Conservation (phyloP, 2,329 filamentous ascomycete genomes). For the Macrophomina tecta region DNA sequence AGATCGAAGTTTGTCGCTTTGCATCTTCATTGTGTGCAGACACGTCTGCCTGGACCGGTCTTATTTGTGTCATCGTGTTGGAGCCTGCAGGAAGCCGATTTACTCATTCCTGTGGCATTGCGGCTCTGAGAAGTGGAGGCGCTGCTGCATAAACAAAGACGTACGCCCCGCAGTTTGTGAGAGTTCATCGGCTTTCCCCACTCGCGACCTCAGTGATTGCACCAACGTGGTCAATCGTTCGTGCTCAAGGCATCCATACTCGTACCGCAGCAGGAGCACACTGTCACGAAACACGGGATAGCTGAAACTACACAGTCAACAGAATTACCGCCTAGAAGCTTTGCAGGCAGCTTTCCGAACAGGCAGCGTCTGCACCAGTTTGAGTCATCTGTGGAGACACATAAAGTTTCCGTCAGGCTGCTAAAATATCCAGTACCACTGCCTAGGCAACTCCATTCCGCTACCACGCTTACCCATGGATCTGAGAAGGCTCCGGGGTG, state of each 20-base stretch:
- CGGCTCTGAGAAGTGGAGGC: not conserved
- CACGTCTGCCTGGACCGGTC: not conserved
- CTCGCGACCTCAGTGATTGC: too few species aligned
- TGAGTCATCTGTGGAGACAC: not conserved
- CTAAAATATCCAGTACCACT: not conserved
- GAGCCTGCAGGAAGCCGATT: not conserved
- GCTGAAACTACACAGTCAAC: too few species aligned
- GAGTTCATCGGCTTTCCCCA: too few species aligned
- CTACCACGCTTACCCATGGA: not conserved
- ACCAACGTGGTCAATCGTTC: too few species aligned
- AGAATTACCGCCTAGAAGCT: too few species aligned
- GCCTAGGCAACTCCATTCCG: not conserved
- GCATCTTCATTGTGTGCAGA: too few species aligned
- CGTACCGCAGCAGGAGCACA: too few species aligned
- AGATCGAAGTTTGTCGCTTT: not conserved
- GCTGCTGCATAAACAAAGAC: not conserved
- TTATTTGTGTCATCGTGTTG: not conserved
- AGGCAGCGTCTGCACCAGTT: not conserved
- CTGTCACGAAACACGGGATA: too few species aligned
- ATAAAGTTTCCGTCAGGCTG: not conserved
- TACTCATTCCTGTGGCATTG: not conserved
- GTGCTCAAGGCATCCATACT: too few species aligned
- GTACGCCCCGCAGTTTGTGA: too few species aligned
- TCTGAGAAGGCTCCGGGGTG: not conserved
- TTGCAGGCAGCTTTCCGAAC: not conserved